A percentile compares a stretch with the other conserved stretches of the same genome.
phyloP scores from a whole-genome alignment of 2,329 filamentous ascomycete genomes.

The Aspergillus persii region DNA sequence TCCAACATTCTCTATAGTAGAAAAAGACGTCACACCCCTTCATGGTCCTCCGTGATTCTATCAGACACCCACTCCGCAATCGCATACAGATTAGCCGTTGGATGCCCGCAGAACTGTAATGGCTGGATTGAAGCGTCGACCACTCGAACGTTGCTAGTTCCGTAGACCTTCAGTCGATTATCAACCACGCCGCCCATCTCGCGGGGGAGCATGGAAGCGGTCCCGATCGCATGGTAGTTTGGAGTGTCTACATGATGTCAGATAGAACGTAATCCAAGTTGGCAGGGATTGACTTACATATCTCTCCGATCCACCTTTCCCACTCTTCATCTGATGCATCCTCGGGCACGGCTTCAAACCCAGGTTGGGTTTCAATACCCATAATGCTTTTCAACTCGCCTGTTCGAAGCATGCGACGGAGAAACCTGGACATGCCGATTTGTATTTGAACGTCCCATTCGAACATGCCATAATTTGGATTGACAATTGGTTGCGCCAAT shows the following conservation, averaged over 20 bases:
- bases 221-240: constrained; percentile 31
- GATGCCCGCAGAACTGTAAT: constrained; percentile 30
- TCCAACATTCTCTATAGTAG: no score
- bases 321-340: constrained; percentile 22
- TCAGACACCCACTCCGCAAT: constrained; percentile 32
- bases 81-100: constrained; percentile 31
- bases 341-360: constrained; percentile 16
- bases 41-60: constrained; percentile 24
- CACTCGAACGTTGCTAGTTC: constrained; percentile 33
- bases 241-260: constrained; percentile 19
- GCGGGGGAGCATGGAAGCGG: constrained; percentile 32
- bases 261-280: neutral
- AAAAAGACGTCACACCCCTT: no score
- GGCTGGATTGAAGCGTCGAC: constrained; percentile 35
- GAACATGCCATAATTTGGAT: constrained; percentile 33
- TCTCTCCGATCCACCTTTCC: constrained; percentile 22
- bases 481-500: constrained; percentile 20
- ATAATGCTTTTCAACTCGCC: constrained; percentile 16
- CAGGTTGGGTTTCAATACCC: constrained; percentile 20
- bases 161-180: constrained; percentile 30
- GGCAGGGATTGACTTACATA: constrained; percentile 17
- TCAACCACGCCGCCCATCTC: constrained; percentile 35
- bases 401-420: constrained; percentile 20
- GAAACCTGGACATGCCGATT: constrained; percentile 21
- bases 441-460: constrained; percentile 27